Evolutionary conservation across 495 filamentous ascomycete genomes (phyloP).

Genomic region (Penicillium arizonense): DNA sequence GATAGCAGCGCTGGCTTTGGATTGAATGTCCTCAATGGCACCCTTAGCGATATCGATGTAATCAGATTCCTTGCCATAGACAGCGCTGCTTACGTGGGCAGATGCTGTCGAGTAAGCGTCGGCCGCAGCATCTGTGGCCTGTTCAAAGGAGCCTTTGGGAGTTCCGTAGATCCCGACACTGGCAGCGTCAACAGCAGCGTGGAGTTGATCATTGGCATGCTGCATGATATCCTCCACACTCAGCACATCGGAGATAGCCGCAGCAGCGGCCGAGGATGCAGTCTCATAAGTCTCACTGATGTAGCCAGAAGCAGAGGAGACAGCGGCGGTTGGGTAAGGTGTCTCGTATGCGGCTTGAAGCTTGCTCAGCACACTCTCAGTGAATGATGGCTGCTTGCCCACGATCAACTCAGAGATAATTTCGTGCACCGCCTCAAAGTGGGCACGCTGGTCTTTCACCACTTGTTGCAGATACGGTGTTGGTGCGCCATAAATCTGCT

Average conservation of each 20-base stretch:
- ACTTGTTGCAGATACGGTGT: constrained; percentile 61
- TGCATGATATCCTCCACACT: constrained; percentile 58
- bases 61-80: constrained; percentile 54
- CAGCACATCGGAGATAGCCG: constrained; percentile 56
- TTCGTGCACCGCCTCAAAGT: constrained; percentile 67
- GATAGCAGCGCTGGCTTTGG: constrained; percentile 53
- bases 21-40: constrained; percentile 49
- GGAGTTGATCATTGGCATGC: constrained; percentile 53
- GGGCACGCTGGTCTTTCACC: constrained; percentile 49
- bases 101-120: constrained; percentile 48
- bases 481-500: constrained; percentile 71
- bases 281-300: constrained; percentile 57
- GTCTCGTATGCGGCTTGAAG: constrained; percentile 64
- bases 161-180: constrained; percentile 60
- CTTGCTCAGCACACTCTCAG: constrained; percentile 73
- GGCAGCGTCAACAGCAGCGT: constrained; percentile 59
- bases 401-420: constrained; percentile 74
- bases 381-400: constrained; percentile 79
- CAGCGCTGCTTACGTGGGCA: constrained; percentile 49
- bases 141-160: constrained; percentile 51
- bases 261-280: constrained; percentile 50
- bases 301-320: constrained; percentile 54
- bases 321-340: constrained; percentile 46
- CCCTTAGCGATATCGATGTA: constrained; percentile 48
- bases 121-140: constrained; percentile 50